Conservation (phyloP, 768 basidiomycete species). For the Trametes maxima region DNA sequence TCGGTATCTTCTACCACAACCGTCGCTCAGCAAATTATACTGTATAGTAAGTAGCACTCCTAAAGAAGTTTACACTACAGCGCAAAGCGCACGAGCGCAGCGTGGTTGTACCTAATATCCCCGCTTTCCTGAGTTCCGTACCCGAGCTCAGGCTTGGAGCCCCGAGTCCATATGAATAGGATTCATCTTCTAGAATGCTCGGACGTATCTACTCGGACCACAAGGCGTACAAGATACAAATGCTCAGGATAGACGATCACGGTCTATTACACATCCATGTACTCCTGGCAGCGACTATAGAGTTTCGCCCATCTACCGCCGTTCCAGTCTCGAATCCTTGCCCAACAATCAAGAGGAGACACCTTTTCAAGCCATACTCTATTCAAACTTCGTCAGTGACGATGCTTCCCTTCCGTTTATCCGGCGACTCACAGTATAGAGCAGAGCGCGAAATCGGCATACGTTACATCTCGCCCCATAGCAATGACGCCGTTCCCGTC, state of each 20-base stretch:
- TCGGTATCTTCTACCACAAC: too few relatives aligned
- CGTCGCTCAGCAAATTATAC: too few relatives aligned
- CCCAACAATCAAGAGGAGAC: conserved; percentile 75
- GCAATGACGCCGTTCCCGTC: conserved; percentile 67
- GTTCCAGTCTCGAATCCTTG: conserved; percentile 68
- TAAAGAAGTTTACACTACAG: too few relatives aligned
- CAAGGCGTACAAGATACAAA: background rate
- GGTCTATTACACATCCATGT: conserved; percentile 60
- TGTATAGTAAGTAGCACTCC: too few relatives aligned
- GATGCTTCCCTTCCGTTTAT: background rate
- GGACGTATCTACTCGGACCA: background rate
- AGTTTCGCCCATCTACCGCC: conserved; percentile 66
- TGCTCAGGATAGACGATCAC: too few relatives aligned
- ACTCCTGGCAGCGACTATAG: conserved; percentile 60
- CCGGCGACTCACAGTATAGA: conserved; percentile 48
- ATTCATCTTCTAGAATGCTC: too few relatives aligned
- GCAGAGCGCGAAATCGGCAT: conserved; percentile 75
- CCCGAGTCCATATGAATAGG: too few relatives aligned
- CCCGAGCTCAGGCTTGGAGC: too few relatives aligned
- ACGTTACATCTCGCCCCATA: conserved; percentile 66
- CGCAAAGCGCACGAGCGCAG: too few relatives aligned
- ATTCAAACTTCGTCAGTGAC: background rate
- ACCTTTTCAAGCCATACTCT: conserved; percentile 73
- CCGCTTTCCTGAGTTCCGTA: too few relatives aligned
- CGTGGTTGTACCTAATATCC: too few relatives aligned